These are phyloP conservation scores for Nymphaea thermarum DNA, from an alignment of 164 flowering plant species.

Conservation along the genomic window DNA sequence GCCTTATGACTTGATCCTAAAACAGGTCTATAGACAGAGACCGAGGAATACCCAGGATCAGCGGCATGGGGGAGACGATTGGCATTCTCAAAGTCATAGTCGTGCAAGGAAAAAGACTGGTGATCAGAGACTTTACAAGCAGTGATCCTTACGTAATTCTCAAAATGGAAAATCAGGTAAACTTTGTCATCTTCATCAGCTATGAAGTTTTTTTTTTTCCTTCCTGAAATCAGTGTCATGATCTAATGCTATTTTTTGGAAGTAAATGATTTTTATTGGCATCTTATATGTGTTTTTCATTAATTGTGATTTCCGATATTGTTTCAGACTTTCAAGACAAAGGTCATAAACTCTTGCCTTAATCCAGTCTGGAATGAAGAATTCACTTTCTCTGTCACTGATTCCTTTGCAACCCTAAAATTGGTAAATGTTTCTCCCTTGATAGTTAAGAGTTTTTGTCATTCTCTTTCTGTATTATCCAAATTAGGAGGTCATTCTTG, in stretches of 20 bases:
- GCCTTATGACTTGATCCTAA: too few species aligned
- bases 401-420: slow-evolving; percentile 38
- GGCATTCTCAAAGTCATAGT: slow-evolving; percentile 54
- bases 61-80: slow-evolving; percentile 32
- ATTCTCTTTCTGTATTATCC: neutral
- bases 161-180: slow-evolving; percentile 70
- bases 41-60: neutral
- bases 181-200: neutral
- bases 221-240: neutral
- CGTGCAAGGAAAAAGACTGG: slow-evolving; percentile 53
- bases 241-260: too few species aligned
- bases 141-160: slow-evolving; percentile 81
- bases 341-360: slow-evolving; percentile 38
- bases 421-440: slow-evolving; percentile 29
- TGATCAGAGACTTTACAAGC: slow-evolving; percentile 61
- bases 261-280: too few species aligned
- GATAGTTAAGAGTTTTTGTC: neutral
- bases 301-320: neutral
- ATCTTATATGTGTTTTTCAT: too few species aligned
- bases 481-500: neutral
- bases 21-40: too few species aligned
- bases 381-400: slow-evolving; percentile 42
- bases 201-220: too few species aligned
- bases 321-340: slow-evolving; percentile 64
- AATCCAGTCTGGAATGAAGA: slow-evolving; percentile 91